Base-by-base conservation (phyloP, 345 rosid genomes). In the Nephelium lappaceum region DNA sequence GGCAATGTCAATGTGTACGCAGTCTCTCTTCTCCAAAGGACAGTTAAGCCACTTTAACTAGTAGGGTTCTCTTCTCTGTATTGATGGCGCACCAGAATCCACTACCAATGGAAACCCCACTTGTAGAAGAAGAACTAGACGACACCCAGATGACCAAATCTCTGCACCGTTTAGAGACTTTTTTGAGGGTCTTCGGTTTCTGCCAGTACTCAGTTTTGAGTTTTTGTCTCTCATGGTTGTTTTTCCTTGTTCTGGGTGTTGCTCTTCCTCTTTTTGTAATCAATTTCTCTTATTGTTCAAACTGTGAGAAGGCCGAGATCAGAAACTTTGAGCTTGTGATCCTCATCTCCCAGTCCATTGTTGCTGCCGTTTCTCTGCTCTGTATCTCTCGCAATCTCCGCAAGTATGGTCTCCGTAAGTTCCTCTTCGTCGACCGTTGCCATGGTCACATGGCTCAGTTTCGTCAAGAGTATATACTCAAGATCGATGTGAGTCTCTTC, bases 391-490 rank as follows among this genome's bases (percentile, higher is more conserved):
- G 74, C 70, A 79, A 79, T 47, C 76, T 86, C 69, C 73, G 88
- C 55, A 83, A 86, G 76, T 81, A 86, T 53, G 86, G 86, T 0
- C n/a, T 79, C 19, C 72, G 82, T 58, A 81, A 79, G 73, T 86
- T 86, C 65, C 85, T 86, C 11, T 86, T 86, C 67, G 86, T 81
- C 62, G 88, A 86, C 72, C 70, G 82, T 5, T 78, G 5, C 1
- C 85, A 81, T 42, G 86, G 83, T 45, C 83, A 79, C 67, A 9
- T 39, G 51, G 8, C 73, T 0, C 80, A 61, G 78, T 81, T 73
- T 77, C 80, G 21, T 47, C 67, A 74, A 38, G 82, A 83, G 42
- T 86, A 83, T 43, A 66, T 67, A 11, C 71, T 67, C n/a, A 81
- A 79, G 69, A 83, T 83, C 43, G 23, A 74, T 61, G 88, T 86